Conservation (phyloP, 495 filamentous ascomycete genomes). For the Terfezia claveryi region DNA sequence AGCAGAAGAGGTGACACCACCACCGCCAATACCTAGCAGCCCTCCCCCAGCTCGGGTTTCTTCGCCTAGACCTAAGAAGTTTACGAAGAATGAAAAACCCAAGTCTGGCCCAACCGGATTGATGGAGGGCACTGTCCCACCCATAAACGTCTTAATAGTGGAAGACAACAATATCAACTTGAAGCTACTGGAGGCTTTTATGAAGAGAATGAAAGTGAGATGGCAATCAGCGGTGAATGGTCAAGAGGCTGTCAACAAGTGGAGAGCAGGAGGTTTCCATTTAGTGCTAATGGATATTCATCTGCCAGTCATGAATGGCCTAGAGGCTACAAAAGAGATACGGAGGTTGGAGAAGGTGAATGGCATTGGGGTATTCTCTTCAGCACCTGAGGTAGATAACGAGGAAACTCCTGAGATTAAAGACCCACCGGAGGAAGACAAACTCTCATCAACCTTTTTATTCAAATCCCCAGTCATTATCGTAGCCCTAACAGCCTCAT, state of each 20-base stretch:
- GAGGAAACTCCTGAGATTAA: conserved; percentile 1
- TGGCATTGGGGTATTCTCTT: conserved; percentile 34
- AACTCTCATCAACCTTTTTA: conserved; percentile 35
- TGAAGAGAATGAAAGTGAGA: conserved; percentile 90
- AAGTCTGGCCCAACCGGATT: conserved; percentile 32
- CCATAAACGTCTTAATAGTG: conserved; percentile 93
- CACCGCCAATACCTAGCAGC: conserved; percentile 23
- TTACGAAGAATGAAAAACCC: conserved; percentile 29
- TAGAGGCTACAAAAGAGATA: conserved; percentile 95
- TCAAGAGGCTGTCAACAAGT: conserved; percentile 76
- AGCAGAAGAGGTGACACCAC: conserved; percentile 21
- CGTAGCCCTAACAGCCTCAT: conserved; percentile 83
- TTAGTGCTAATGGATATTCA: conserved; percentile 98
- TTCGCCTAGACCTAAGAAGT: conserved; percentile 38
- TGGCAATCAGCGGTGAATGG: conserved; percentile 95
- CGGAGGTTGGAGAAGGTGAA: conserved; percentile 72
- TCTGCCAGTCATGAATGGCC: conserved; percentile 84
- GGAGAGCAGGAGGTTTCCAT: conserved; percentile 87
- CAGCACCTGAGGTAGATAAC: conserved; percentile 3
- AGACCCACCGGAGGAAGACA: conserved; percentile 23
- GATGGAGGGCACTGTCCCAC: conserved; percentile 66
- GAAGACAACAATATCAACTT: conserved; percentile 98
- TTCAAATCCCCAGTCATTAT: conserved; percentile 97
- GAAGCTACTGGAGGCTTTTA: conserved; percentile 77
- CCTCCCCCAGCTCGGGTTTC: conserved; percentile 37